Conservation (phyloP, 768 basidiomycete species). For the Rhodotorula taiwanensis region DNA sequence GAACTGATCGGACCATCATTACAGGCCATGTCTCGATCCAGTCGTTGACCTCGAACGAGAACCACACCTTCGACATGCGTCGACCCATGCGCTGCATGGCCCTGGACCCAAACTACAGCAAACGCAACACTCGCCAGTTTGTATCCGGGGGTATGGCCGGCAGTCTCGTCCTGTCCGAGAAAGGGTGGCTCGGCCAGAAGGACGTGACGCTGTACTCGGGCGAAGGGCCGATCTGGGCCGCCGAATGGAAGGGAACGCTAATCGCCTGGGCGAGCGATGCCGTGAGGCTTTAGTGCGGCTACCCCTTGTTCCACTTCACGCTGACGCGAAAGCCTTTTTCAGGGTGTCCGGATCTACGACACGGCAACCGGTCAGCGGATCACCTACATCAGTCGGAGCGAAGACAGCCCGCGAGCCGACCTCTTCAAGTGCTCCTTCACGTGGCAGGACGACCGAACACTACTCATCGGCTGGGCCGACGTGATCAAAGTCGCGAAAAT, state of each 20-base stretch:
- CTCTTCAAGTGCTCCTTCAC: slow-evolving; percentile 84
- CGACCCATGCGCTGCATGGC: slow-evolving; percentile 84
- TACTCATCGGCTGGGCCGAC: slow-evolving; percentile 82
- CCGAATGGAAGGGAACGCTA: slow-evolving; percentile 73
- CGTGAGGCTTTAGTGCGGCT: slow-evolving; percentile 52
- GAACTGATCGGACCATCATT: not conserved
- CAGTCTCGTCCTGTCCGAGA: slow-evolving; percentile 76
- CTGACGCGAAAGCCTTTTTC: not conserved
- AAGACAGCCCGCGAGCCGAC: slow-evolving; percentile 80
- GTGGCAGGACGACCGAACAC: slow-evolving; percentile 87
- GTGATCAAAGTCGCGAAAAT: slow-evolving; percentile 82
- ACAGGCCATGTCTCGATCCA: slow-evolving; percentile 84
- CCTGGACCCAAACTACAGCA: slow-evolving; percentile 82
- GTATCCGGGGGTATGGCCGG: slow-evolving; percentile 91
- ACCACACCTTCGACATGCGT: slow-evolving; percentile 80
- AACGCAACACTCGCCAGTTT: slow-evolving; percentile 66
- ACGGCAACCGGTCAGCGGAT: slow-evolving; percentile 67
- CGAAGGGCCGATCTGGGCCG: slow-evolving; percentile 92
- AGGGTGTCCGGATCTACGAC: slow-evolving; percentile 95
- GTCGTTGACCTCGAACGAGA: slow-evolving; percentile 62
- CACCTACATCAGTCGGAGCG: slow-evolving; percentile 73
- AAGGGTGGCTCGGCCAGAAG: slow-evolving; percentile 93
- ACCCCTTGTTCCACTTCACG: not conserved
- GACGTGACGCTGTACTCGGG: slow-evolving; percentile 67
- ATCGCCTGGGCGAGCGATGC: slow-evolving; percentile 96